Evolutionary conservation across 2,329 filamentous ascomycete species (phyloP).

Genomic region (Aspergillus sp.): DNA sequence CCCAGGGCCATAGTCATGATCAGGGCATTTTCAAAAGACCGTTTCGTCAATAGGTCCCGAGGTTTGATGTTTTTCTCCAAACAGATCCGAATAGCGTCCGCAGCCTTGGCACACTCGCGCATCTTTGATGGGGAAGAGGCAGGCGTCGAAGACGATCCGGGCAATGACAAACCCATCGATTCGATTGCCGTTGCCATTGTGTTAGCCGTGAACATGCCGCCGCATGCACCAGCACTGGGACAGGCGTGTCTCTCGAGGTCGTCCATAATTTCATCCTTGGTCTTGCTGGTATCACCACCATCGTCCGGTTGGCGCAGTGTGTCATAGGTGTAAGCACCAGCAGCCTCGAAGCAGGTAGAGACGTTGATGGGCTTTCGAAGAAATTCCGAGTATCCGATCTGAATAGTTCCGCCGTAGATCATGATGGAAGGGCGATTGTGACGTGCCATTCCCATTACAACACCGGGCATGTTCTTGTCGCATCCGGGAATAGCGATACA

Average conservation of each 20-base stretch:
- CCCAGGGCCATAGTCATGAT: slow-evolving; percentile 90
- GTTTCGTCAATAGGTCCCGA: slow-evolving; percentile 72
- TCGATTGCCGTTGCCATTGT: slow-evolving; percentile 91
- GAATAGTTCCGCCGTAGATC: slow-evolving; percentile 91
- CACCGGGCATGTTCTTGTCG: slow-evolving; percentile 97
- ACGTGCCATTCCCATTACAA: slow-evolving; percentile 82
- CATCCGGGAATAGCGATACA: slow-evolving; percentile 91
- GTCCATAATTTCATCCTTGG: slow-evolving; percentile 71
- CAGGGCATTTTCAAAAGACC: slow-evolving; percentile 80
- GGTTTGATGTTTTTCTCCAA: slow-evolving; percentile 81
- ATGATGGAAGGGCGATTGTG: slow-evolving; percentile 91
- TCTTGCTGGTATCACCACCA: slow-evolving; percentile 59
- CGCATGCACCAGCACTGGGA: slow-evolving; percentile 73
- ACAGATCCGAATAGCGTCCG: slow-evolving; percentile 70
- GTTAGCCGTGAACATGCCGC: slow-evolving; percentile 93
- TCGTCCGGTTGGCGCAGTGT: slow-evolving; percentile 66
- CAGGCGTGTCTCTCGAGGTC: slow-evolving; percentile 79
- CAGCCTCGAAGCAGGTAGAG: slow-evolving; percentile 80
- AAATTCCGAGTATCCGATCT: slow-evolving; percentile 74
- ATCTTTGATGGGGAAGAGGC: slow-evolving; percentile 77
- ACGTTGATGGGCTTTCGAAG: slow-evolving; percentile 81
- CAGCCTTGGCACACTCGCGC: slow-evolving; percentile 78
- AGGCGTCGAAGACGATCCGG: slow-evolving; percentile 78
- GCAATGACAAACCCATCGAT: slow-evolving; percentile 77
- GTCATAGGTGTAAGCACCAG: slow-evolving; percentile 76